Percentiles rank a stretch among this genome's conserved stretches.
phyloP scores from a whole-genome alignment of 2,329 filamentous ascomycete species.

The Pseudogymnoascus sp. region DNA sequence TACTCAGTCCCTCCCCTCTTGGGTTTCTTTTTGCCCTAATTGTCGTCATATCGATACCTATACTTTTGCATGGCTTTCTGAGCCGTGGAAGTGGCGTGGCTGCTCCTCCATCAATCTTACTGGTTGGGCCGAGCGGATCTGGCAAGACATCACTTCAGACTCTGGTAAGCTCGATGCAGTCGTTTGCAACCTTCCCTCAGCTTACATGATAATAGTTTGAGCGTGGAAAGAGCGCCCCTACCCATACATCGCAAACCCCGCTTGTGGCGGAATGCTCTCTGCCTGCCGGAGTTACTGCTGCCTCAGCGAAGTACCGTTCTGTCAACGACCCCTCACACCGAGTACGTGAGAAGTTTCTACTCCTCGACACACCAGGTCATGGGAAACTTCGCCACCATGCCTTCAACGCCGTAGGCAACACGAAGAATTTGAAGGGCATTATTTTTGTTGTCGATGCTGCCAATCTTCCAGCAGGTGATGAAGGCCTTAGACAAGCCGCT shows the following conservation, averaged over 20 bases:
- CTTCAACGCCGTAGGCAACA: conserved; percentile 41
- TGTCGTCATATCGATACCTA: conserved; percentile 63
- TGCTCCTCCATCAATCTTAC: conserved; percentile 66
- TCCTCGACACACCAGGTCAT: conserved; percentile 90
- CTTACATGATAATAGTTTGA: conserved; percentile 36
- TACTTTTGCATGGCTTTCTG: conserved; percentile 65
- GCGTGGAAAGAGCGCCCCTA: conserved; percentile 37
- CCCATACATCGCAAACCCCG: conserved; percentile 57
- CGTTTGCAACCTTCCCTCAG: conserved; percentile 5
- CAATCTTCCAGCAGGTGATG: conserved; percentile 47
- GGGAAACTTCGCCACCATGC: conserved; percentile 78
- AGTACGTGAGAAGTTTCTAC: conserved; percentile 59
- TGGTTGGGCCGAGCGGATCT: conserved; percentile 70
- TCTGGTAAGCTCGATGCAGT: conserved; percentile 42
- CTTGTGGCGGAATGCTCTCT: conserved; percentile 49
- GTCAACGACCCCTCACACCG: conserved; percentile 52
- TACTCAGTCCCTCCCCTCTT: conserved; percentile 52
- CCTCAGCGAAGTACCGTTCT: conserved; percentile 57
- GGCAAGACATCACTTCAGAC: conserved; percentile 89
- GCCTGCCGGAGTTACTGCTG: conserved; percentile 42
- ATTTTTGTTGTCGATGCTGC: conserved; percentile 88
- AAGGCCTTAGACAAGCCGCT: conserved; percentile 63
- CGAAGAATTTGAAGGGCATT: conserved; percentile 57
- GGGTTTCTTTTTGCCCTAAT: conserved; percentile 61
- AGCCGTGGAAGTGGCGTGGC: conserved; percentile 62